A percentile compares a stretch with the other conserved stretches of the same genome.
phyloP scores from a whole-genome alignment of 164 flowering plant species.

The Vitis rupestris region DNA sequence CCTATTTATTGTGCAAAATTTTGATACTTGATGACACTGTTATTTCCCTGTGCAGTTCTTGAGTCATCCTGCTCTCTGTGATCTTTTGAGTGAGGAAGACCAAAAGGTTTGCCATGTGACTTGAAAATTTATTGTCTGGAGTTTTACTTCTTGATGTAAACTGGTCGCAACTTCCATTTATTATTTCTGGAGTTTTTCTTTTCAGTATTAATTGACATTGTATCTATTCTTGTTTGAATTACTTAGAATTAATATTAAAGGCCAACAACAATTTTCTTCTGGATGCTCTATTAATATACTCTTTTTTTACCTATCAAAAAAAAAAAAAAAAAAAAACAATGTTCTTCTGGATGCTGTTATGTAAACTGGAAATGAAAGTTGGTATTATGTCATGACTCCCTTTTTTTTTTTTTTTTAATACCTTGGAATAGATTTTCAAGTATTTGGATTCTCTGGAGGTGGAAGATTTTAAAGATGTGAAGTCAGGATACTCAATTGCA shows the following conservation, averaged over 20 bases:
- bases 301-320: no score
- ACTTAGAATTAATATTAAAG: no score
- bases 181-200: neutral
- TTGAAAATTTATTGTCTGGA: neutral
- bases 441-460: slow-evolving; percentile 38
- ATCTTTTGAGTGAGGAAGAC: slow-evolving; percentile 41
- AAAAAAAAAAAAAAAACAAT: no score
- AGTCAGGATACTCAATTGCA: slow-evolving; percentile 17
- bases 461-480: slow-evolving; percentile 25
- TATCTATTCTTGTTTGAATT: no score
- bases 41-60: slow-evolving; percentile 32
- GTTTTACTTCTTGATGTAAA: neutral
- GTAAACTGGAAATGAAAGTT: neutral
- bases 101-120: slow-evolving; percentile 33
- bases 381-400: neutral
- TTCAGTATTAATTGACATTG: no score
- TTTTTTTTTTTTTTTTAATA: neutral
- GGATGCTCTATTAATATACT: neutral
- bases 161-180: neutral
- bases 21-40: neutral
- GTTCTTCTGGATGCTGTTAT: neutral
- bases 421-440: slow-evolving; percentile 38
- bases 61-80: slow-evolving; percentile 50
- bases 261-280: no score
- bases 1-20: neutral